Evolutionary conservation across 257 asterid species (phyloP).

Genomic region (Lithospermum erythrorhizon): DNA sequence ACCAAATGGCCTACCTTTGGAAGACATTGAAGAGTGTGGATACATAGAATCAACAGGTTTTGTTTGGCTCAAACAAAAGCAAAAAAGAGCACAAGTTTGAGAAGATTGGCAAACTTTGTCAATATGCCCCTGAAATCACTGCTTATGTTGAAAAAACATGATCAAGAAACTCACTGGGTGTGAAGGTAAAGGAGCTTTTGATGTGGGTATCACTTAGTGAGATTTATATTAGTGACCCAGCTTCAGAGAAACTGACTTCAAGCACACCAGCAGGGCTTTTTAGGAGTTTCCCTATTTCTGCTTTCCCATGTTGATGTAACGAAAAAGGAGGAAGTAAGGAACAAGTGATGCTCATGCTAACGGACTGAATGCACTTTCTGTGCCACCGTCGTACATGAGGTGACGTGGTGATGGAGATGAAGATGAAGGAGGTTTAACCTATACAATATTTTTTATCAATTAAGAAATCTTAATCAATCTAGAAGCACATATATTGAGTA

Average conservation of each 20-base stretch:
- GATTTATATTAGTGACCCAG: slow-evolving; percentile 33
- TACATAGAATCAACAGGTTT: slow-evolving; percentile 36
- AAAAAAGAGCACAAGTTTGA: slow-evolving; percentile 41
- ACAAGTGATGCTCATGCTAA: background rate
- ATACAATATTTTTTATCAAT: no score
- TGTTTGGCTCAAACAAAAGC: slow-evolving; percentile 54
- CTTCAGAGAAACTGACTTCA: slow-evolving; percentile 53
- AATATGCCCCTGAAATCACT: slow-evolving; percentile 48
- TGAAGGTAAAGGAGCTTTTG: slow-evolving; percentile 58
- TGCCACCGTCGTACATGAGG: no score
- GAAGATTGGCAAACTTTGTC: slow-evolving; percentile 32
- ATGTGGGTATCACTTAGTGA: slow-evolving; percentile 45
- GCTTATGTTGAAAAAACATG: slow-evolving; percentile 40
- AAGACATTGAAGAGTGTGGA: slow-evolving; percentile 43
- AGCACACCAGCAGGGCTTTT: slow-evolving; percentile 51
- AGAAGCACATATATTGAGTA: background rate
- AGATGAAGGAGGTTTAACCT: background rate
- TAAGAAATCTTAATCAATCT: no score
- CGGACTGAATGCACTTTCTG: background rate
- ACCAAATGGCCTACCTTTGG: slow-evolving; percentile 53
- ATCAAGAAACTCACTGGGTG: slow-evolving; percentile 50
- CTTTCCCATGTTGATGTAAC: slow-evolving; percentile 29
- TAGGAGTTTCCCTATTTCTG: slow-evolving; percentile 38
- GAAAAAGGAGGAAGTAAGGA: background rate
- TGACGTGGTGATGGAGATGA: background rate